These are phyloP conservation scores for Actinidia arguta DNA, from an alignment of 179 eudicot genomes.

Conservation along the genomic window DNA sequence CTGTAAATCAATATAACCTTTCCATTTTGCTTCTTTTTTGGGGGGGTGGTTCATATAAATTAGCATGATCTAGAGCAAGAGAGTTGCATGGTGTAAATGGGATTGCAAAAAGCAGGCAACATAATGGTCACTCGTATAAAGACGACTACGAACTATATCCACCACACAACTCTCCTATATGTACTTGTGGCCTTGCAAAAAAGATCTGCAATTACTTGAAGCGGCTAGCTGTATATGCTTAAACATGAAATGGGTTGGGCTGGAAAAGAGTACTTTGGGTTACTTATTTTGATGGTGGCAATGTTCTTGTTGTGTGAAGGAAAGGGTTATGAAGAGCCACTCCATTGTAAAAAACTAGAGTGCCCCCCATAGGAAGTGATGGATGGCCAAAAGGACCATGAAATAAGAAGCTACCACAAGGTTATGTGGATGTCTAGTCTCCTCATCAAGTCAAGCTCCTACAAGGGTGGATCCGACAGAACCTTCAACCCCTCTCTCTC, in stretches of 20 bases:
- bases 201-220: neutral
- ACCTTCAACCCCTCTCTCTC: neutral
- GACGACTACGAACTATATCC: neutral
- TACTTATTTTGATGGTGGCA: neutral
- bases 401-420: conserved; percentile 13
- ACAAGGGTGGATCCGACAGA: neutral
- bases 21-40: no score
- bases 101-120: neutral
- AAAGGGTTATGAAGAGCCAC: conserved; percentile 11
- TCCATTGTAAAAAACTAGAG: neutral
- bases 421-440: conserved; percentile 4
- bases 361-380: conserved; percentile 5
- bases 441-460: conserved; percentile 9
- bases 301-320: neutral
- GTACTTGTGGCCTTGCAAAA: no score
- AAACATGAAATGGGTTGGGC: neutral
- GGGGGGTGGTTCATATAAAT: no score
- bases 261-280: neutral
- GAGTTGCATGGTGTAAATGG: no score
- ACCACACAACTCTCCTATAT: conserved; percentile 3
- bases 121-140: neutral
- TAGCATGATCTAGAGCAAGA: no score
- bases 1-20: no score
- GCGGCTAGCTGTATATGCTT: neutral
- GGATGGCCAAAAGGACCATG: neutral